phyloP scores from a whole-genome alignment of 495 filamentous ascomycete species.

The Astrocystis sublimbata region DNA sequence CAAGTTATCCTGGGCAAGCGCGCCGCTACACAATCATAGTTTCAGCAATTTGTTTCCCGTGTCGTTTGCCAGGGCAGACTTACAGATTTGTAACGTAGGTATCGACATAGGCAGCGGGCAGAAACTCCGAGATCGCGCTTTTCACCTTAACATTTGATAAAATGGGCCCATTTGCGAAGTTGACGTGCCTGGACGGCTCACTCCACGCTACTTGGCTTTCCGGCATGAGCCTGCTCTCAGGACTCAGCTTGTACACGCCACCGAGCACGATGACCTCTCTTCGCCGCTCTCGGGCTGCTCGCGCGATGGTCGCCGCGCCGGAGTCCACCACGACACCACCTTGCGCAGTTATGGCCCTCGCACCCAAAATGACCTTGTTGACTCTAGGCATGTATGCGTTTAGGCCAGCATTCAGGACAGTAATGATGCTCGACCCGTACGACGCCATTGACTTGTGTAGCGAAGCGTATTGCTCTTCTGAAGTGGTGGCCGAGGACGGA shows the following conservation, averaged over 20 bases:
- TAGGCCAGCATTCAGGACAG: conserved; percentile 79
- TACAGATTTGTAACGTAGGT: conserved; percentile 93
- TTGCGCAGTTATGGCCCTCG: conserved; percentile 82
- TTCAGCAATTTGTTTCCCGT: not conserved
- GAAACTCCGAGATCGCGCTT: conserved; percentile 80
- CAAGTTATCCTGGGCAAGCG: conserved; percentile 77
- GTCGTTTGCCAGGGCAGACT: conserved; percentile 38
- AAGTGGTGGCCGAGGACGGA: conserved; percentile 41
- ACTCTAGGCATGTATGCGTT: conserved; percentile 91
- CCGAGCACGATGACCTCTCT: conserved; percentile 82
- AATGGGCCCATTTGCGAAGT: conserved; percentile 71
- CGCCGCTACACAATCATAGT: conserved; percentile 64
- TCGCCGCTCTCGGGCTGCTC: conserved; percentile 75
- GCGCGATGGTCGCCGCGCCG: conserved; percentile 75
- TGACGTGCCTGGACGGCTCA: conserved; percentile 69
- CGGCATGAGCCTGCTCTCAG: conserved; percentile 70
- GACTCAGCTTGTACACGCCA: conserved; percentile 88
- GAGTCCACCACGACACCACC: conserved; percentile 80
- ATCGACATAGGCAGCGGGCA: conserved; percentile 78
- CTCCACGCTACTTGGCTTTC: conserved; percentile 80
- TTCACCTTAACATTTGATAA: conserved; percentile 75
- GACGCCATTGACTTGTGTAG: conserved; percentile 75
- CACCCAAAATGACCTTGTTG: conserved; percentile 89
- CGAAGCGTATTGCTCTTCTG: conserved; percentile 39
- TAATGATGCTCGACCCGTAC: conserved; percentile 75